Evolutionary conservation across 768 basidiomycete genomes (phyloP).

Genomic region (Hypholoma fasciculare): DNA sequence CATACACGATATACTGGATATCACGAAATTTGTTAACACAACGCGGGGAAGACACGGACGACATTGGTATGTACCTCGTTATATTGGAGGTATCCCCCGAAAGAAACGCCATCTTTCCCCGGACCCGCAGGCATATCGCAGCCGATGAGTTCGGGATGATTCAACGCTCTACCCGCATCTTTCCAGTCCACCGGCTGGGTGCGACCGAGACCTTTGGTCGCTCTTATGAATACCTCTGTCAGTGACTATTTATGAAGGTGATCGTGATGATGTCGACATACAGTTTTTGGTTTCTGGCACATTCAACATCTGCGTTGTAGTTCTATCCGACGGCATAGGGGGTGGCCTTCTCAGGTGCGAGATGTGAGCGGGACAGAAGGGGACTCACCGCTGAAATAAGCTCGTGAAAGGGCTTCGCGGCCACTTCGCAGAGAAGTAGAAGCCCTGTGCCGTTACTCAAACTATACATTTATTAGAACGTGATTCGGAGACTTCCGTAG

Average conservation of each 20-base stretch:
- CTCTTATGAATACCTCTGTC: constrained; percentile 1
- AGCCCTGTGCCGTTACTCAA: constrained; percentile 9
- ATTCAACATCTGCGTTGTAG: constrained; percentile 7
- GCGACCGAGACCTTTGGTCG: constrained; percentile 12
- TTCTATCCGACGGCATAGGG: neutral
- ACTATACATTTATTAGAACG: neutral
- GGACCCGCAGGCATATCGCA: constrained; percentile 12
- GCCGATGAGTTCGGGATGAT: constrained; percentile 7
- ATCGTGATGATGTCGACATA: neutral
- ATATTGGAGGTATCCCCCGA: constrained; percentile 7
- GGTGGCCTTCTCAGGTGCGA: neutral
- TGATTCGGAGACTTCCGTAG: neutral
- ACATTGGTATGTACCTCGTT: constrained; percentile 5
- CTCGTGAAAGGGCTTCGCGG: constrained; percentile 10
- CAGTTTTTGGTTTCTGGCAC: constrained; percentile 5
- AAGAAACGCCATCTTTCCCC: constrained; percentile 1
- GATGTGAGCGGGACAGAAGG: neutral
- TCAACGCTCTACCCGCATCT: constrained; percentile 9
- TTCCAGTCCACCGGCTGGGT: constrained; percentile 10
- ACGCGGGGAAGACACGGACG: neutral
- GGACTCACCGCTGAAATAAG: neutral
- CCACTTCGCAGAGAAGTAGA: constrained; percentile 10
- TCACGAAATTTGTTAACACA: neutral
- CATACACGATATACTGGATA: constrained; percentile 10
- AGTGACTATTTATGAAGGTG: neutral